Base-by-base conservation (phyloP, 805 yeast species). In the Pichia cabralensis region DNA sequence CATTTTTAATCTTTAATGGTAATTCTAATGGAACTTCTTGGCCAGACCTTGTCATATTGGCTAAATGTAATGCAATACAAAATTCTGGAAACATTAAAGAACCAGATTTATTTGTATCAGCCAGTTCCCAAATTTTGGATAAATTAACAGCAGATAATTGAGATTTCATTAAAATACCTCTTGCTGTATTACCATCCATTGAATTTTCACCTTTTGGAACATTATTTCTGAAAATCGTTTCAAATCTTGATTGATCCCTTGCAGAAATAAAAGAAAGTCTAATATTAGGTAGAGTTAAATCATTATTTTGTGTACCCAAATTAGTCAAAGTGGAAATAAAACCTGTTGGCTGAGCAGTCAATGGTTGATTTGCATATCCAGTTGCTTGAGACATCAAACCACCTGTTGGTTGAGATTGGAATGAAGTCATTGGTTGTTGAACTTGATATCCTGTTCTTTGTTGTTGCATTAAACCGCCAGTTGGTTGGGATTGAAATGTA, bases 31-130 rank as follows among this genome's bases (percentile, higher is more conserved):
- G 96, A 40, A 88, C 64, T 8, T 77, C 63, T 45, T 82, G 86
- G 24, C 95, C 95, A 47, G 73, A 75, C 46, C 83, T 65, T 0
- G 80, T 80, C 49, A 74, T 59, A 46, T 82, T 80, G 53, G 95
- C 86, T 46, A 89, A 65, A 56, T 86, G 89, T 66, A 89, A 75
- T 13, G 95, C 86, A 44, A 89, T 65, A 12, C 94, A 94, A 65
- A 89, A 89, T 56, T 89, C 96, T 2, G 97, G 97, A 53, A 88
- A 89, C 47, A 89, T 60, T 41, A 89, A 69, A 36, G 75, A 69
- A 2, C 97, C 97, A 7, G 92, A 77, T 48, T 75, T 80, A 47
- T 77, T 81, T 2, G 94, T 79, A 52, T 89, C 97, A n/a, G 94
- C 72, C 38, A 89, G 63, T 17, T 80, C 76, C 97, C 97, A 89